phyloP scores from a whole-genome alignment of 768 basidiomycete genomes.

The Lentinula boryana region DNA sequence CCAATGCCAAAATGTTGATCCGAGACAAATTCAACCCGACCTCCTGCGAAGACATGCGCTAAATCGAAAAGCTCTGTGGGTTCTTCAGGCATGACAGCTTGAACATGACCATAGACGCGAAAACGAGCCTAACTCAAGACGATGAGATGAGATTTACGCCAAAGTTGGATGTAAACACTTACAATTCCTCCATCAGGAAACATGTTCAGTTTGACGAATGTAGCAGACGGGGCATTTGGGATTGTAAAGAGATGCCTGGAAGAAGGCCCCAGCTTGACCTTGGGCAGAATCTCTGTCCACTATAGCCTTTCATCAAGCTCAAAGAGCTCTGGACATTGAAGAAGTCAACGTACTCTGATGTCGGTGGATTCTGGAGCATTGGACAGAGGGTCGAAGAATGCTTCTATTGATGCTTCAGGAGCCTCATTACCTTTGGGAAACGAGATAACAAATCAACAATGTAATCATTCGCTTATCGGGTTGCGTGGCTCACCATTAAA shows the following conservation, averaged over 20 bases:
- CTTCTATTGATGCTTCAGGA: constrained; percentile 74
- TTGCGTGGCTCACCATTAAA: constrained; percentile 63
- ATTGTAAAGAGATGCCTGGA: constrained; percentile 88
- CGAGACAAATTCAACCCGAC: constrained; percentile 75
- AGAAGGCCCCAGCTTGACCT: constrained; percentile 70
- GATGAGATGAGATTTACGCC: neutral
- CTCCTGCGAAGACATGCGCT: constrained; percentile 88
- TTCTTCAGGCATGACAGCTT: constrained; percentile 52
- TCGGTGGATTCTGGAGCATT: constrained; percentile 43
- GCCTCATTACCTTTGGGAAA: constrained; percentile 68
- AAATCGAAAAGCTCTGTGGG: constrained; percentile 62
- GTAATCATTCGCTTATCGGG: neutral
- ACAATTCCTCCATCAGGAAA: constrained; percentile 98
- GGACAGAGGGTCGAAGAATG: constrained; percentile 35
- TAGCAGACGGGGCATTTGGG: constrained; percentile 42
- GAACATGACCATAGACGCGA: constrained; percentile 81
- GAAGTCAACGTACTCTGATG: constrained; percentile 38
- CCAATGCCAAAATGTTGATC: constrained; percentile 96
- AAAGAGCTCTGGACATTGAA: neutral
- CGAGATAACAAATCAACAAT: neutral
- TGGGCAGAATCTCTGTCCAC: constrained; percentile 83
- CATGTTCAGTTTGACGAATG: constrained; percentile 88
- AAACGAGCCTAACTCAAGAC: constrained; percentile 67
- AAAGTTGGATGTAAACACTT: constrained; percentile 22
- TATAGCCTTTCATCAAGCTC: constrained; percentile 16